A percentile compares a stretch with the other conserved stretches of the same genome.
These are phyloP conservation scores for Antrodiella citrinella DNA, from an alignment of 768 basidiomycete species.

Conservation along the genomic window DNA sequence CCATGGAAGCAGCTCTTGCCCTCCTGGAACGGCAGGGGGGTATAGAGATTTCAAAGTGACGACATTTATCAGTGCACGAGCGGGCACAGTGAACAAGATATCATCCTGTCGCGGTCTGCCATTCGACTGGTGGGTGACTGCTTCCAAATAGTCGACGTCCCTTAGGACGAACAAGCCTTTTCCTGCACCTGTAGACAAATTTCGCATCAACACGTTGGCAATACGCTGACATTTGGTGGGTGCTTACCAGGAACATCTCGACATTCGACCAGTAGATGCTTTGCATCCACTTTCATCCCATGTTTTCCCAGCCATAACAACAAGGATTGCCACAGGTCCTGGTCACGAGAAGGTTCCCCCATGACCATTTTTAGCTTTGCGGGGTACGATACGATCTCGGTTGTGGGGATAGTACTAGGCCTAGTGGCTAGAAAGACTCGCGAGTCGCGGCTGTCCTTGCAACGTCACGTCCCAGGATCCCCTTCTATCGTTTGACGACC, in stretches of 20 bases:
- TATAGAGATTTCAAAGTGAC: conserved; percentile 59
- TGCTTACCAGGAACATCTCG: conserved; percentile 41
- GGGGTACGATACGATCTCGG: no score
- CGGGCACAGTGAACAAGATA: conserved; percentile 72
- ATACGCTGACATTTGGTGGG: conserved; percentile 1
- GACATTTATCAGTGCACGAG: conserved; percentile 61
- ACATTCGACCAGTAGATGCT: conserved; percentile 42
- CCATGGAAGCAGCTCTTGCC: conserved; percentile 41
- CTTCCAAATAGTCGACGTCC: no score
- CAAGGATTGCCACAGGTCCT: conserved; percentile 3
- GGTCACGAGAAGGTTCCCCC: background rate
- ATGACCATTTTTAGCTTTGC: no score
- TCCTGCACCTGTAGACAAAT: conserved; percentile 43
- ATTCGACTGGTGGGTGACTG: no score
- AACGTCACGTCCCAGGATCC: no score
- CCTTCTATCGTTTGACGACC: no score
- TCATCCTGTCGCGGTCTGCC: no score
- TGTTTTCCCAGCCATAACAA: conserved; percentile 17
- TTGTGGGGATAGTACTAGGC: no score
- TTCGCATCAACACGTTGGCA: conserved; percentile 1
- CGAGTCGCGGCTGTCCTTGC: no score
- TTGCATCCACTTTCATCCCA: conserved; percentile 24
- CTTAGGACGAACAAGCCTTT: conserved; percentile 56
- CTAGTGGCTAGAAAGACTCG: no score
- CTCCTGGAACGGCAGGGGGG: conserved; percentile 24